Evolutionary conservation across 78 protist genomes (phyloP), one percentile per base, ranked within the genome.

Genomic region (Tieghemostelium lacteum): DNA sequence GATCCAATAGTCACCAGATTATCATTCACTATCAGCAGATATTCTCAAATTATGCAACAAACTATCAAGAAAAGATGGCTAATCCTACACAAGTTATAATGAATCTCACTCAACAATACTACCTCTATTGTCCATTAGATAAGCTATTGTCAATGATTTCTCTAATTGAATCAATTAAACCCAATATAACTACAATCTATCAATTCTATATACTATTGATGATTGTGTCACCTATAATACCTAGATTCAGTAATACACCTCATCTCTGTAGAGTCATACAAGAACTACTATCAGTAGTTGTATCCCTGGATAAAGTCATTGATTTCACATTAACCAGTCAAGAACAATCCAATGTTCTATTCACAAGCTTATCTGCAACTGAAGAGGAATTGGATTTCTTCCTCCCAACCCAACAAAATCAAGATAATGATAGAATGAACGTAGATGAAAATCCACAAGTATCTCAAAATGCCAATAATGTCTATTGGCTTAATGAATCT

Each of bases 51-150:
- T 71, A 71, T 33, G 10, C 77, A 33, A 71, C 77, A 45, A 71
- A 71, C 33, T 33, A 50, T 71, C n/a, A 45, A 50, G 63, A 71
- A 52, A 50, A 50, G 24, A 33, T 71, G 39, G 39, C 63, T n/a
- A 33, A 10, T 20, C 77, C 77, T 50, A 50, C 50, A 20, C 58
- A 71, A 71, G 45, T 60, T 45, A 50, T 36, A n/a, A 50, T 45
- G 26, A 50, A 50, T 52, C 50, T 71, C n/a, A 22, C 39, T 22
- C 60, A 71, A 33, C 39, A 40, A 8, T 71, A 71, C 31, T 71
- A 31, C 22, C n/a, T 71, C 4, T 71, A 50, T 71, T 71, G 77
- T 71, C 77, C 77, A 71, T 22, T 71, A 2, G 77, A 71, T 20
- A 71, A 63, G 50, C 33, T 71, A 71, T 22, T 31, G 31, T 22